phyloP scores from a whole-genome alignment of 176 grass and related monocot genomes.

The Cenchrus purpureus region DNA sequence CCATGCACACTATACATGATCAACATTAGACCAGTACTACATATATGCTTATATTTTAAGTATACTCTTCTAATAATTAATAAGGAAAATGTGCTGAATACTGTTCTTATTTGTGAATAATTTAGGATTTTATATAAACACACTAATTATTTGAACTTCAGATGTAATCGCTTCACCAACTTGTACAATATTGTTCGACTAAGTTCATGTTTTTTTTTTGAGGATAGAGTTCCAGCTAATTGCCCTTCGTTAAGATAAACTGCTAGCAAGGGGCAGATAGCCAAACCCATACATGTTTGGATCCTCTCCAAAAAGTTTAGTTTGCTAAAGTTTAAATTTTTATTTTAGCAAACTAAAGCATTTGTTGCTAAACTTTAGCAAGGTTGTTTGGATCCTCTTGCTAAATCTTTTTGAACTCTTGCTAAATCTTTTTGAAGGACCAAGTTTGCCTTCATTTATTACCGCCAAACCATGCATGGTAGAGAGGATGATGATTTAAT shows the following conservation, averaged over 20 bases:
- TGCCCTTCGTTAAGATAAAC: no score
- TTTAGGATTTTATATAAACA: background rate
- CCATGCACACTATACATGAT: background rate
- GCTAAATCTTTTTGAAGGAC: no score
- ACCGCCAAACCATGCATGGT: no score
- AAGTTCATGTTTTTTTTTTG: background rate
- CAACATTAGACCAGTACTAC: background rate
- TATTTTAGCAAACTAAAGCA: no score
- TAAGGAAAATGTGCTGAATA: background rate
- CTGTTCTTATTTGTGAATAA: background rate
- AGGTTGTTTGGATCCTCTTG: no score
- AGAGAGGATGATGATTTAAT: no score
- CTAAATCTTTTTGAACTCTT: no score
- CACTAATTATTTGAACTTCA: background rate
- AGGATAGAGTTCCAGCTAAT: no score
- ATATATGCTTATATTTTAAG: background rate
- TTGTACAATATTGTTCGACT: background rate
- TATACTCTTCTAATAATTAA: background rate
- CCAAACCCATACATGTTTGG: background rate
- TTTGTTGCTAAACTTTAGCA: no score
- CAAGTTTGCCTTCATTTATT: no score
- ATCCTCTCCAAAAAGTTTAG: no score
- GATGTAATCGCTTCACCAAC: background rate
- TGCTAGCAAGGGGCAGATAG: background rate
- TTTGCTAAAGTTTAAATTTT: no score